These are phyloP conservation scores for Fusarium ramigenum DNA, from an alignment of 2,329 filamentous ascomycete species.

Conservation along the genomic window DNA sequence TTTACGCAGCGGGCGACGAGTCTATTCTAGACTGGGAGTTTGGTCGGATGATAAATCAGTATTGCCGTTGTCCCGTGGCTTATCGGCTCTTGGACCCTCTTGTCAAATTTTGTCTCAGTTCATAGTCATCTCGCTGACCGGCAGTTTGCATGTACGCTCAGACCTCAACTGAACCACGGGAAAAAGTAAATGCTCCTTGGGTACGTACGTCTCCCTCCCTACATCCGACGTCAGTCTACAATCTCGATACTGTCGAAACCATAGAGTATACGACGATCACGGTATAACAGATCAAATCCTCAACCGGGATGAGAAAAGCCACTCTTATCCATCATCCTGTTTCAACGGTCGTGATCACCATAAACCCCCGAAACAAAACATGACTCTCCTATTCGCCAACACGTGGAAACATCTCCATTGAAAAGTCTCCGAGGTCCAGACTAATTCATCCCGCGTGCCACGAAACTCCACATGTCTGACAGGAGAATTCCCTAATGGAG, in stretches of 20 bases:
- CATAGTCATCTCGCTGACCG: background rate
- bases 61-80: background rate
- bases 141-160: background rate
- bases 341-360: background rate
- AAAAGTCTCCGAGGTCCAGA: conserved; percentile 14
- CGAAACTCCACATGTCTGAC: background rate
- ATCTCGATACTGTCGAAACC: background rate
- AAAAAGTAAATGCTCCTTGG: background rate
- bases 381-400: background rate
- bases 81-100: background rate
- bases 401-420: background rate
- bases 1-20: background rate
- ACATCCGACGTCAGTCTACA: background rate
- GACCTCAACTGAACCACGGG: background rate
- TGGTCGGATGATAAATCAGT: background rate
- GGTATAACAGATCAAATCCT: background rate
- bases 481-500: conserved; percentile 10
- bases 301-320: background rate
- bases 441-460: background rate
- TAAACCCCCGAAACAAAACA: conserved; percentile 6
- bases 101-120: background rate
- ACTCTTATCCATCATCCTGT: background rate
- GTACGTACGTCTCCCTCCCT: background rate
- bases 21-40: background rate
- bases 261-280: background rate